phyloP scores from a whole-genome alignment of 257 asterid genomes.

The Solanum pinnatisectum region DNA sequence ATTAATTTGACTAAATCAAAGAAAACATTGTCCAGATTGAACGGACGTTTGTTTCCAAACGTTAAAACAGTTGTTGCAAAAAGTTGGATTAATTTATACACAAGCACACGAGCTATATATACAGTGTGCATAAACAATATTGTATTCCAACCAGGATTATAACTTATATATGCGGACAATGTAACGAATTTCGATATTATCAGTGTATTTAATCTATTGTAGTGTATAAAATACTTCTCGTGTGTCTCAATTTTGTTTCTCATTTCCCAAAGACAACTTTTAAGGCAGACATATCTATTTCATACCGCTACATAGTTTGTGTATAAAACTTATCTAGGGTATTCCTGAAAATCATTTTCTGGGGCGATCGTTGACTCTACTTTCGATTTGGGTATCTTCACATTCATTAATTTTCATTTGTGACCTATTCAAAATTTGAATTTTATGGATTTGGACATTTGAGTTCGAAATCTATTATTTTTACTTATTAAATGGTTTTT shows the following conservation, averaged over 20 bases:
- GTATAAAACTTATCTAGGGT: too few relatives aligned
- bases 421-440: too few relatives aligned
- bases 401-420: background rate
- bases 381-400: background rate
- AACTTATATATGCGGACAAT: background rate
- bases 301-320: too few relatives aligned
- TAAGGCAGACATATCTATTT: background rate
- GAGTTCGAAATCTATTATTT: background rate
- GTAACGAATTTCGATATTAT: background rate
- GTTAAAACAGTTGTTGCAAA: slow-evolving; percentile 12
- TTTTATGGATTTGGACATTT: too few relatives aligned
- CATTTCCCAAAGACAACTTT: background rate
- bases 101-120: background rate
- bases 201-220: background rate
- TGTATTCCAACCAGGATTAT: background rate
- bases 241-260: too few relatives aligned
- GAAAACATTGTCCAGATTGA: slow-evolving; percentile 18
- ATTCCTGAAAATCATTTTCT: background rate
- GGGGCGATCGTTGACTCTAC: background rate
- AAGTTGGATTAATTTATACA: background rate
- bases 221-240: background rate
- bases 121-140: background rate
- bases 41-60: slow-evolving; percentile 22
- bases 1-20: slow-evolving; percentile 21
- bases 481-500: background rate